Conservation (phyloP, 192 early-diverging fungal species). For the Coemansia sp. region DNA sequence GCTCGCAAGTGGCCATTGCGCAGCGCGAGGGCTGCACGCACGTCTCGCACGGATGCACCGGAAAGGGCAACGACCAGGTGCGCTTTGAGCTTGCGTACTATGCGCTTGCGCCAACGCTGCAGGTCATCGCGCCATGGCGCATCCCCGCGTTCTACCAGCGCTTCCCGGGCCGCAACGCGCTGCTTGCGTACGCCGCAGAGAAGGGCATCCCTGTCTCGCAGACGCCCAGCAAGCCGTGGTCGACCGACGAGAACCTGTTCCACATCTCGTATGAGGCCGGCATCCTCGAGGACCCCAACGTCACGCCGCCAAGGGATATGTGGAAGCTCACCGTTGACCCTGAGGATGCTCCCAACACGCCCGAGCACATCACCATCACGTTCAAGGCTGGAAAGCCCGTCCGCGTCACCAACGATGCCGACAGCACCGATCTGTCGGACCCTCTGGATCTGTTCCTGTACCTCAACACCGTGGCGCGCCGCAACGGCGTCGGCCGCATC, state of each 20-base stretch:
- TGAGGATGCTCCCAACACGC: conserved; percentile 94
- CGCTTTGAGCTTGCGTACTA: conserved; percentile 99
- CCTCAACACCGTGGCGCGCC: conserved; percentile 92
- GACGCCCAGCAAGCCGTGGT: conserved; percentile 97
- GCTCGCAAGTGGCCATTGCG: conserved; percentile 90
- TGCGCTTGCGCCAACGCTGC: conserved; percentile 88
- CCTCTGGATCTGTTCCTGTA: conserved; percentile 89
- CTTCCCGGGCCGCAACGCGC: conserved; percentile 89
- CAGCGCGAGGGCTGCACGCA: conserved; percentile 89
- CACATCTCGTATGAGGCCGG: conserved; percentile 99
- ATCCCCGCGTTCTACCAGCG: conserved; percentile 94
- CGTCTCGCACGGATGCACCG: conserved; percentile 99
- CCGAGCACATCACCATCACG: conserved; percentile 91
- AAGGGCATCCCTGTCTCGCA: conserved; percentile 94
- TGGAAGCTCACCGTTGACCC: conserved; percentile 98
- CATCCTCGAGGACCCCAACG: conserved; percentile 95
- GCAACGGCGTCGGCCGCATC: conserved; percentile 97
- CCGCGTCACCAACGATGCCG: conserved; percentile 82
- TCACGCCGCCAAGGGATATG: conserved; percentile 97
- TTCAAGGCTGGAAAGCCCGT: conserved; percentile 89
- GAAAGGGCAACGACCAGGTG: conserved; percentile 99
- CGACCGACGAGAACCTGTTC: conserved; percentile 99
- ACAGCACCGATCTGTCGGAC: conserved; percentile 69
- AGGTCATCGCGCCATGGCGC: conserved; percentile 98
- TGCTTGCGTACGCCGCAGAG: conserved; percentile 88